Evolutionary conservation across 2,329 filamentous ascomycete species (phyloP).

Genomic region (Aspergillus pseudoterreus): DNA sequence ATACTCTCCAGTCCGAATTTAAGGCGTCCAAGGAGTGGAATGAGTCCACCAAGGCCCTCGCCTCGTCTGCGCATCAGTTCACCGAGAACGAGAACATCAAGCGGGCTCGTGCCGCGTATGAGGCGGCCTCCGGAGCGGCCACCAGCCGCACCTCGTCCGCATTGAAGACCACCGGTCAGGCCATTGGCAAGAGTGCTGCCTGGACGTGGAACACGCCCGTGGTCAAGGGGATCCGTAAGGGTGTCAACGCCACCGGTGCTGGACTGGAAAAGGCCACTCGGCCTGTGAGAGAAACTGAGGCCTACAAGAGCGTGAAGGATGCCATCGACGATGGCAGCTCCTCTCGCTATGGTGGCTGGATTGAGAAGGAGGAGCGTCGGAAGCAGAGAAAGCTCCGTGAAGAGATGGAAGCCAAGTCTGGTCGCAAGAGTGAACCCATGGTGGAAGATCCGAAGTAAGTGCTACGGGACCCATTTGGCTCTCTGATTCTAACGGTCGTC

Average conservation of each 20-base stretch:
- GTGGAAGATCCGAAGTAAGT: constrained; percentile 87
- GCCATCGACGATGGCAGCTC: constrained; percentile 97
- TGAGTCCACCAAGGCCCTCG: constrained; percentile 92
- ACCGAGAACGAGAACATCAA: constrained; percentile 89
- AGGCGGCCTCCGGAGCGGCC: constrained; percentile 79
- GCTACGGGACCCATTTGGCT: constrained; percentile 8
- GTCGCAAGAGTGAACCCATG: constrained; percentile 56
- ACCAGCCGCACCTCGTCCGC: constrained; percentile 73
- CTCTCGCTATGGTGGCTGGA: constrained; percentile 92
- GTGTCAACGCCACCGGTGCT: constrained; percentile 78
- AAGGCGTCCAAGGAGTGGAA: constrained; percentile 99
- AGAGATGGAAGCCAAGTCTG: constrained; percentile 54
- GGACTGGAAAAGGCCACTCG: constrained; percentile 92
- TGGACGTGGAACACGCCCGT: constrained; percentile 98
- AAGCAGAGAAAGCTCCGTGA: constrained; percentile 73
- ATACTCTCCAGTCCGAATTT: constrained; percentile 92
- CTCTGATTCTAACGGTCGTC: constrained; percentile 26
- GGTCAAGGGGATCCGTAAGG: constrained; percentile 84
- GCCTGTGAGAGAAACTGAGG: constrained; percentile 89
- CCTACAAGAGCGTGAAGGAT: constrained; percentile 89
- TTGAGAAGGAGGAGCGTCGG: constrained; percentile 90
- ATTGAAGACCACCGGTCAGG: constrained; percentile 79
- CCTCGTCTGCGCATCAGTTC: constrained; percentile 84
- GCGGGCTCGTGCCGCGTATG: constrained; percentile 79
- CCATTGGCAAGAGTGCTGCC: constrained; percentile 81